Conservation (phyloP, 148 eudicot genomes). For the Arctostaphylos glauca region DNA sequence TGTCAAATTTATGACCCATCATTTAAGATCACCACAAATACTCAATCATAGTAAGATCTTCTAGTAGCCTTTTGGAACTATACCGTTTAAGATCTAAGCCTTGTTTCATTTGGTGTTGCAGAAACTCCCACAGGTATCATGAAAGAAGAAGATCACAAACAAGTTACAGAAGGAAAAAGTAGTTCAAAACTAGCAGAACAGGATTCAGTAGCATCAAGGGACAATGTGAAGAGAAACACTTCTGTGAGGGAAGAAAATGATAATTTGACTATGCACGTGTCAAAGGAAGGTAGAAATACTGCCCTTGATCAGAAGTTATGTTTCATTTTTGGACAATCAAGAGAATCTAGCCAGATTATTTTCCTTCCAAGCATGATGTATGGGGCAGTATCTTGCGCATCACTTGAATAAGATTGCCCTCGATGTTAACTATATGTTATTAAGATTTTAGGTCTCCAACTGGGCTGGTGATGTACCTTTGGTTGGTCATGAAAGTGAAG, state of each 20-base stretch:
- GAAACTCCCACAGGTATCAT: neutral
- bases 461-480: neutral
- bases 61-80: neutral
- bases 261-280: constrained; percentile 13
- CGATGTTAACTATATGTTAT: neutral
- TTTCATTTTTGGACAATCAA: neutral
- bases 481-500: neutral
- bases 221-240: constrained; percentile 10
- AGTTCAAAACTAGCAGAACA: constrained; percentile 7
- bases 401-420: neutral
- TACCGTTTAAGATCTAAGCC: neutral
- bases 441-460: neutral
- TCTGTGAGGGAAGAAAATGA: constrained; percentile 5
- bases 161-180: constrained; percentile 5
- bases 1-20: neutral
- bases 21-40: neutral
- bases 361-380: neutral
- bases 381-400: neutral
- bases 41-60: neutral
- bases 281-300: constrained; percentile 28
- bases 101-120: neutral
- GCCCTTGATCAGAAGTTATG: neutral
- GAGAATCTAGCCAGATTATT: neutral
- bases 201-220: constrained; percentile 10
- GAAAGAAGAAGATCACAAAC: constrained; percentile 2